Evolutionary conservation across 2,329 filamentous ascomycete genomes (phyloP), one percentile per base, ranked within the genome.

Genomic region (Alternaria sp.): DNA sequence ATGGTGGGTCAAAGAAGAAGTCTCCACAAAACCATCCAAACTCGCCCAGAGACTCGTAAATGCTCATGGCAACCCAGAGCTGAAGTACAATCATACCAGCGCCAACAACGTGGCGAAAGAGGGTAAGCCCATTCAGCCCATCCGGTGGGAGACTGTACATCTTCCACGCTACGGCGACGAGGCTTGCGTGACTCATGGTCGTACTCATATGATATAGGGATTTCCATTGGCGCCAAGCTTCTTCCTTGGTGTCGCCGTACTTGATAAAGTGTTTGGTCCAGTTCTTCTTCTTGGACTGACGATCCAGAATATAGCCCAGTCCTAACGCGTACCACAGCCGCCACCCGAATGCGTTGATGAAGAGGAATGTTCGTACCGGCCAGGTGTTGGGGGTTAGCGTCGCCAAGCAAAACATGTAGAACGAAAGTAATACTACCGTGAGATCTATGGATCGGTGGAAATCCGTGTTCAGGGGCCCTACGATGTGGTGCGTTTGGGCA

Each of bases 241-340:
- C 95, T 61, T 90, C 89, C 3, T 89, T 89, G 61, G 86, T 93
- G 76, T 98, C 95, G 61, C 95, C 95, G 72, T 90, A 97, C 77
- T 99, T 99, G 79, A 99, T 86, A 74, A 98, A 99, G 80, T 99
- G 95, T 26, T 95, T 88, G 14, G 94, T 98, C 92, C 95, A 98
- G 77, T 90, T 88, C 81, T 98, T 98, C 78, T 89, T 87, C 71
- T 90, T 89, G 21, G 94, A 97, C 78, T 99, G 95, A 54, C 86
- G 85, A 69, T 92, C 88, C 46, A 99, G 85, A 60, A 98, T 88
- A 68, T 91, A 85, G 42, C 94, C 95, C 26, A 99, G 86, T 24
- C 95, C 95, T 54, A 95, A 79, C 10, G 91, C 91, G 76, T 95
- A 97, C 94, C 95, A 98, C 13, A 97, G 75, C 44, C 95, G 89